Conservation (phyloP, 306 rosid species). For the Gynostemma pentaphyllum region DNA sequence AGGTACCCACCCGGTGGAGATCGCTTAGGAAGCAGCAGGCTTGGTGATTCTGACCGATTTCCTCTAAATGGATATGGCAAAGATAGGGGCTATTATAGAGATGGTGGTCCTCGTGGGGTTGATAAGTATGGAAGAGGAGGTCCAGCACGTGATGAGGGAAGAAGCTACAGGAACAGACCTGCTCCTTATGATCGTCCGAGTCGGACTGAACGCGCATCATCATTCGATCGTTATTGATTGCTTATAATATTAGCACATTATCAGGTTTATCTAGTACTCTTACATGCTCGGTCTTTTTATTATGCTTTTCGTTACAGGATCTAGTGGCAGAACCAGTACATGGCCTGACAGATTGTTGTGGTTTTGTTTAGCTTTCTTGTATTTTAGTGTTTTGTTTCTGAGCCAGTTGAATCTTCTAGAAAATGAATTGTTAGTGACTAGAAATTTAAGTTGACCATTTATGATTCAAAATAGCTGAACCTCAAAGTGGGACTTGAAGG, state of each 20-base stretch:
- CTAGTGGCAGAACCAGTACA: neutral
- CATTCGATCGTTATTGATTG: slow-evolving; percentile 21
- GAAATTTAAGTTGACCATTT: neutral
- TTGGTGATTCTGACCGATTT: slow-evolving; percentile 6
- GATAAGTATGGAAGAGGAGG: slow-evolving; percentile 25
- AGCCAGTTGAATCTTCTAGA: neutral
- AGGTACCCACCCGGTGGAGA: slow-evolving; percentile 14
- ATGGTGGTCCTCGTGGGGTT: slow-evolving; percentile 18
- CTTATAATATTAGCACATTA: neutral
- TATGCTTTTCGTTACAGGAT: neutral
- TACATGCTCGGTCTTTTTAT: neutral
- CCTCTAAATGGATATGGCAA: slow-evolving; percentile 14
- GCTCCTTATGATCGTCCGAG: slow-evolving; percentile 31
- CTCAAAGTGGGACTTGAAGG: neutral
- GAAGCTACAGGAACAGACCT: slow-evolving; percentile 20
- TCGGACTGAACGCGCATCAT: slow-evolving; percentile 14
- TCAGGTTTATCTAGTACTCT: neutral
- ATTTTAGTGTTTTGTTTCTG: neutral
- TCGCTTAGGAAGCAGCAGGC: slow-evolving; percentile 16
- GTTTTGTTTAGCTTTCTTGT: slow-evolving; percentile 1
- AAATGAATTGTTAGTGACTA: neutral
- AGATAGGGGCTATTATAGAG: slow-evolving; percentile 20
- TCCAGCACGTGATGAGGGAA: slow-evolving; percentile 16
- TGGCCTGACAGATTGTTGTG: neutral
- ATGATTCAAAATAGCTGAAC: neutral